Evolutionary conservation across 257 asterid species (phyloP), one percentile per base, ranked within the genome.

Genomic region (Scutellaria galericulata): DNA sequence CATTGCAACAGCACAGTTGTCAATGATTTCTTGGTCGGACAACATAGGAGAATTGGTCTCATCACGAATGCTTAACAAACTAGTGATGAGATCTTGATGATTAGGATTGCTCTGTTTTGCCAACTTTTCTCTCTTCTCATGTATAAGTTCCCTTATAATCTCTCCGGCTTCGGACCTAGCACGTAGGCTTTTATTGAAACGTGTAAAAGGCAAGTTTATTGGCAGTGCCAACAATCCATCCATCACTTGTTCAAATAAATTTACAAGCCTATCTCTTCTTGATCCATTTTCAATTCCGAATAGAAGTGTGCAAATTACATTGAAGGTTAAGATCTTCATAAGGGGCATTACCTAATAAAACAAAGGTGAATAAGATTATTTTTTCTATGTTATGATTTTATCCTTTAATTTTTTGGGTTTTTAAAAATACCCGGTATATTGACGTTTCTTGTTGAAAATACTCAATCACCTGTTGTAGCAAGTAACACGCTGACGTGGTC

Each of bases 151-250:
- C 56, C 9, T 44, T 1, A 62, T 62, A 14, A 62, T 62, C 18
- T 0, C 53, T 0, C 53, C 39, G 5, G 15, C 53, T 62, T 42
- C 2, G 9, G 52, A 41, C 3, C 68, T 62, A 2, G 53, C 51
- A 1, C 53, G 37, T 6, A 64, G 15, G 56, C 41, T 46, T 20
- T 20, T 11, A 3, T 45, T 45, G 55, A 64, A 64, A 53, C 54
- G 55, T 4, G 54, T 64, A 7, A 46, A 44, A 11, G 70, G 70
- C 7, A 64, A 12, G 70, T 64, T 64, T 45, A 64, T 45, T 6
- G 70, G 70, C 11, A 64, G 0, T 9, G 40, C 70, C 5, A 64
- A 8, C 7, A 45, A 1, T 45, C 70, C 70, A 2, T 11, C 42
- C 11, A 64, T 11, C 70, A 64, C 55, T 22, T 22, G 37, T 6